Percentiles rank a stretch among this genome's conserved stretches.
Evolutionary conservation across 306 rosid species (phyloP).

Genomic region (Echinosophora koreensis): DNA sequence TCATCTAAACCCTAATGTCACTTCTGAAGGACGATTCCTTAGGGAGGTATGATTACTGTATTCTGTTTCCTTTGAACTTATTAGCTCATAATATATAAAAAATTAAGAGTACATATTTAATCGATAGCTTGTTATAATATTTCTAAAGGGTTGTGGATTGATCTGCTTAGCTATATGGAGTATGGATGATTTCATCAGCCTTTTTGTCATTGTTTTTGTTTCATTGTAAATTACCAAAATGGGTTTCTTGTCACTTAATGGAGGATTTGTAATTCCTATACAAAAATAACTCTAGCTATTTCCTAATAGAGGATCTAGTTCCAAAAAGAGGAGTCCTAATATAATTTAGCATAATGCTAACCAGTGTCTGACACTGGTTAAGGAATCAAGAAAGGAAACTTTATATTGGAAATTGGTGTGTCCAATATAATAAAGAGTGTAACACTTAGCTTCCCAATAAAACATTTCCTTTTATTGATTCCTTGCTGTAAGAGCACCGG

Average conservation of each 20-base stretch:
- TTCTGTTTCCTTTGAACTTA: constrained; percentile 16
- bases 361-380: too few relatives aligned
- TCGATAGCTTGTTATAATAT: background rate
- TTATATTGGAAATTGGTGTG: too few relatives aligned
- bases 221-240: background rate
- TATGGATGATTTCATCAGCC: constrained; percentile 7
- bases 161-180: constrained; percentile 6
- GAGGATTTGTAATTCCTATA: background rate
- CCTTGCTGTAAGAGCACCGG: too few relatives aligned
- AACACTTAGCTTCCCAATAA: too few relatives aligned
- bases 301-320: too few relatives aligned
- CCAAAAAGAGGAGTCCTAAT: too few relatives aligned
- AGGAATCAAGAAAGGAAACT: too few relatives aligned
- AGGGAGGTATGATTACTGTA: constrained; percentile 67
- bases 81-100: constrained; percentile 20
- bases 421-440: too few relatives aligned
- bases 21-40: constrained; percentile 65
- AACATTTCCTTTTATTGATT: too few relatives aligned
- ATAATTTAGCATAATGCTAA: too few relatives aligned
- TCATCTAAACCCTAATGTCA: constrained; percentile 69
- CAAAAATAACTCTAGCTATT: too few relatives aligned
- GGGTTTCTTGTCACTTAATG: constrained; percentile 2
- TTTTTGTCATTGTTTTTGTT: constrained; percentile 16
- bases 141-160: background rate
- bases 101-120: constrained; percentile 1